Evolutionary conservation across 2,329 filamentous ascomycete species (phyloP).

Genomic region (Fusarium penzigii): DNA sequence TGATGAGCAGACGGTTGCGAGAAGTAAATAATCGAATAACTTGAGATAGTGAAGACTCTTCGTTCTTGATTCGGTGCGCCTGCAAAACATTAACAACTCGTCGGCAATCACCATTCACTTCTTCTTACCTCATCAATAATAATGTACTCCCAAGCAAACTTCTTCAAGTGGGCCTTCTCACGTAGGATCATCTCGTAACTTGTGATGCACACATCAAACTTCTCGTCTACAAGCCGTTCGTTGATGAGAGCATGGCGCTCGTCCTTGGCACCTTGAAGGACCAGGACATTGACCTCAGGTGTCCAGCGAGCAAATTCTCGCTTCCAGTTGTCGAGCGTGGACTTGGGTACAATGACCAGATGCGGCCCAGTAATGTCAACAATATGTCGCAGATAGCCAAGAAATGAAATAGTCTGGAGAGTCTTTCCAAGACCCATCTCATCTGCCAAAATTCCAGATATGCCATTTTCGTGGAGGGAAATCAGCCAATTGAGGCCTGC

Average conservation of each 20-base stretch:
- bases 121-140: slow-evolving; percentile 81
- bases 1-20: slow-evolving; percentile 91
- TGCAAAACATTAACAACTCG: slow-evolving; percentile 21
- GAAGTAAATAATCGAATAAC: slow-evolving; percentile 97
- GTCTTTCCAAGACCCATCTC: slow-evolving; percentile 99
- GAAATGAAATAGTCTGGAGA: slow-evolving; percentile 92
- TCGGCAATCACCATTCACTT: not conserved
- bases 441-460: slow-evolving; percentile 95
- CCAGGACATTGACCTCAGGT: slow-evolving; percentile 89
- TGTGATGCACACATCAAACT: slow-evolving; percentile 97
- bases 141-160: slow-evolving; percentile 99
- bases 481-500: slow-evolving; percentile 97
- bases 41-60: slow-evolving; percentile 94
- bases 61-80: slow-evolving; percentile 98
- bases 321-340: slow-evolving; percentile 97
- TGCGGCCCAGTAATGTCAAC: slow-evolving; percentile 89
- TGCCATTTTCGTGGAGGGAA: slow-evolving; percentile 96
- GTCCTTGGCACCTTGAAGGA: slow-evolving; percentile 93
- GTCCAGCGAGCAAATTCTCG: slow-evolving; percentile 94
- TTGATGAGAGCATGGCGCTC: slow-evolving; percentile 87
- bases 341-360: slow-evolving; percentile 90
- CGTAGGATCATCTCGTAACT: slow-evolving; percentile 99
- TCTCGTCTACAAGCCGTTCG: slow-evolving; percentile 86
- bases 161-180: slow-evolving; percentile 92
- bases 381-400: slow-evolving; percentile 91